phyloP scores from a whole-genome alignment of 768 basidiomycete genomes.

The Psilocybe cubensis region DNA sequence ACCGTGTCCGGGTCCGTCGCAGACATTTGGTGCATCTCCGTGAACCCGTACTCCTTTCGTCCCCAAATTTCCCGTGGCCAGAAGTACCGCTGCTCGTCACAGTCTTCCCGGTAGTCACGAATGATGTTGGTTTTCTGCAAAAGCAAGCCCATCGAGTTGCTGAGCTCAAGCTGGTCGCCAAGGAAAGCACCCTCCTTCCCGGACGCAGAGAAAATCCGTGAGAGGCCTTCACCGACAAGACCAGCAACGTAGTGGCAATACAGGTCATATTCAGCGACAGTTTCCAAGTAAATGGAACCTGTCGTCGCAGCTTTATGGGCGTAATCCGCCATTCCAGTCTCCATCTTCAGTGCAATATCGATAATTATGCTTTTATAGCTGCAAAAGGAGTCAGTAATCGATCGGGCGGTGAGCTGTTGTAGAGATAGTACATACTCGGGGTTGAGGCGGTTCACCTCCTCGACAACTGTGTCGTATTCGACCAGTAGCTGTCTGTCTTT shows the following conservation, averaged over 20 bases:
- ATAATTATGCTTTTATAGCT: conserved; percentile 82
- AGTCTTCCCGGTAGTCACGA: conserved; percentile 92
- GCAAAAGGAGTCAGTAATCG: background rate
- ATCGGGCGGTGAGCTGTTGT: background rate
- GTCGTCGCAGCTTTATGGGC: conserved; percentile 80
- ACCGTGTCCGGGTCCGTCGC: conserved; percentile 48
- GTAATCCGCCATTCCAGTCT: conserved; percentile 94
- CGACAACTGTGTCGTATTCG: conserved; percentile 80
- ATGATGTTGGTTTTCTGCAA: conserved; percentile 99
- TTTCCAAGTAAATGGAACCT: conserved; percentile 70
- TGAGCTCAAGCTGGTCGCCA: conserved; percentile 80
- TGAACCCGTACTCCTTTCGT: conserved; percentile 60
- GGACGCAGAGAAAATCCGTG: conserved; percentile 84
- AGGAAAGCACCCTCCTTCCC: conserved; percentile 80
- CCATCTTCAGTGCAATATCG: conserved; percentile 87
- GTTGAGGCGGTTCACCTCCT: conserved; percentile 74
- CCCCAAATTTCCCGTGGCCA: conserved; percentile 97
- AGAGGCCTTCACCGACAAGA: conserved; percentile 94
- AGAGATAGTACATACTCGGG: conserved; percentile 51
- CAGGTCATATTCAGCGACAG: conserved; percentile 88
- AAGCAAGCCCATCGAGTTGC: conserved; percentile 93
- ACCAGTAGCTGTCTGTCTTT: conserved; percentile 86
- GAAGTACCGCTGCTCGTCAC: conserved; percentile 82
- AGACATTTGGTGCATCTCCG: conserved; percentile 70
- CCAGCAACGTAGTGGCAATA: conserved; percentile 99